These are phyloP conservation scores for Penicillium taxi DNA, from an alignment of 495 filamentous ascomycete species.

Conservation along the genomic window DNA sequence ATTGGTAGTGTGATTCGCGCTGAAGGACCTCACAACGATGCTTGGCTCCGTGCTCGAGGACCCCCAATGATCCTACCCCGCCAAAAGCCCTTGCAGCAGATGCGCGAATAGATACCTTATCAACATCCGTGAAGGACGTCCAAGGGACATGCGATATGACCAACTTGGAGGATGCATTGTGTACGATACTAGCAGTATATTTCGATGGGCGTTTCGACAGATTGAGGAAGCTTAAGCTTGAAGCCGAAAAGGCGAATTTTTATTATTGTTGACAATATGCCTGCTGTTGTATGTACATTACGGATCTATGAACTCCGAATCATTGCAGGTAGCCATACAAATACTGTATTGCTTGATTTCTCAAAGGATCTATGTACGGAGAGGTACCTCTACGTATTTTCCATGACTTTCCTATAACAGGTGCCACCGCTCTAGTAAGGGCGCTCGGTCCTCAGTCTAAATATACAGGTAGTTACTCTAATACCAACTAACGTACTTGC, in stretches of 20 bases:
- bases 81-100: constrained; percentile 28
- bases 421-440: no score
- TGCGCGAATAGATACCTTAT: constrained; percentile 25
- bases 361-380: no score
- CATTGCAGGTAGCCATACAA: no score
- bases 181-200: constrained; percentile 31
- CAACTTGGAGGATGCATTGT: constrained; percentile 16
- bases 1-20: constrained; percentile 94
- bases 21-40: constrained; percentile 51
- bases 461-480: no score
- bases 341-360: no score
- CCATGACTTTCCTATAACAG: no score
- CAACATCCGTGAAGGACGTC: constrained; percentile 3
- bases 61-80: constrained; percentile 44
- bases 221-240: neutral
- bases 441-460: no score
- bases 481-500: no score
- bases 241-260: neutral
- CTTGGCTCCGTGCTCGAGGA: constrained; percentile 40
- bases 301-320: no score
- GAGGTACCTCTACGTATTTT: no score
- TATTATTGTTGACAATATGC: no score
- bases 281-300: no score
- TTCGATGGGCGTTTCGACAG: constrained; percentile 12
- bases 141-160: constrained; percentile 20